A percentile compares a stretch with the other conserved stretches of the same genome.
Conservation (phyloP, 441 rosid species). For the Manihot esculenta region DNA sequence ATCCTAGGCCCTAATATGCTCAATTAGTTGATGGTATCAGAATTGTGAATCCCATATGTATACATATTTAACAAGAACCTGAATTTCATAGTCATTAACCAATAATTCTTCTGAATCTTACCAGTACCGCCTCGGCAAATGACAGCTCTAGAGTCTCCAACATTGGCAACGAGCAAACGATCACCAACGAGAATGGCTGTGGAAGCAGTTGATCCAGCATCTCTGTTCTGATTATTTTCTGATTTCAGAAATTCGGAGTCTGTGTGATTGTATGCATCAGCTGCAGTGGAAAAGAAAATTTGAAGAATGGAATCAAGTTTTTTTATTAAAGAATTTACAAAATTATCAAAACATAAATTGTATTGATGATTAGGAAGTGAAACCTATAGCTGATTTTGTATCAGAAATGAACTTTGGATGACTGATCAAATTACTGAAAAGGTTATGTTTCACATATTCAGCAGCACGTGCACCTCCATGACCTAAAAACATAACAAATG, state of each 20-base stretch:
- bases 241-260: conserved; percentile 90
- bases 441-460: conserved; percentile 92
- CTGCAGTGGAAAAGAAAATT: conserved; percentile 37
- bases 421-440: conserved; percentile 88
- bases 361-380: conserved; percentile 7
- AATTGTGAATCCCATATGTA: background rate
- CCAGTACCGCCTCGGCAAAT: conserved; percentile 95
- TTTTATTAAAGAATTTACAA: conserved; percentile 8
- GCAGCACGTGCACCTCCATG: conserved; percentile 99
- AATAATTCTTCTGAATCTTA: conserved; percentile 30
- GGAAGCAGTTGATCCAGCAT: conserved; percentile 99
- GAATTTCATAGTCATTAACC: background rate
- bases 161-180: conserved; percentile 96
- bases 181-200: conserved; percentile 95
- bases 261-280: conserved; percentile 89
- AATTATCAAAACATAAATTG: background rate
- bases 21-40: background rate
- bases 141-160: conserved; percentile 98
- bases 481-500: conserved; percentile 48
- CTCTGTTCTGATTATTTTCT: conserved; percentile 84
- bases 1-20: background rate
- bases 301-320: conserved; percentile 17
- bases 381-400: conserved; percentile 92
- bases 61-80: background rate
- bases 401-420: conserved; percentile 98